Percentiles rank a stretch among this genome's conserved stretches.
These are phyloP conservation scores for Plasmodium ovale DNA, from an alignment of 169 alveolate species.

Conservation along the genomic window DNA sequence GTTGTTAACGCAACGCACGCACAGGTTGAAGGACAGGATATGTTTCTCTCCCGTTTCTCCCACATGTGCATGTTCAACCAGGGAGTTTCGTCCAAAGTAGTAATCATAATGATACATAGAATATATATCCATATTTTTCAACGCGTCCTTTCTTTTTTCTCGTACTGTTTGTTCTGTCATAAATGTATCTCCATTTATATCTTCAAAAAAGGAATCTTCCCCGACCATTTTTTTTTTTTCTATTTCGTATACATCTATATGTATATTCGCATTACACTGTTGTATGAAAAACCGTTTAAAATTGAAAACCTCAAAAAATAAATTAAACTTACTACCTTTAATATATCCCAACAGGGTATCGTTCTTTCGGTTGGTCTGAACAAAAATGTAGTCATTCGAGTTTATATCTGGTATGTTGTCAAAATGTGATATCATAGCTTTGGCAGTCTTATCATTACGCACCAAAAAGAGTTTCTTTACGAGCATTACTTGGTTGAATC, in stretches of 20 bases:
- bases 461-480: constrained; percentile 36
- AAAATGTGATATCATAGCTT: constrained; percentile 11
- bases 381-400: constrained; percentile 49
- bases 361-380: constrained; percentile 62
- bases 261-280: constrained; percentile 18
- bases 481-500: constrained; percentile 43
- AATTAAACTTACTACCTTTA: constrained; percentile 51
- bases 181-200: constrained; percentile 5
- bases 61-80: neutral
- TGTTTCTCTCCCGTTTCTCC: neutral
- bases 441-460: constrained; percentile 10
- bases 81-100: constrained; percentile 36
- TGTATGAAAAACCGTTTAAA: constrained; percentile 28
- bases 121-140: constrained; percentile 1
- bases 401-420: constrained; percentile 44
- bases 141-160: constrained; percentile 23
- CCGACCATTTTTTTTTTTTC: neutral
- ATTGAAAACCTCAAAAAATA: constrained; percentile 59
- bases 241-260: constrained; percentile 20
- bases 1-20: constrained; percentile 20
- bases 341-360: constrained; percentile 63
- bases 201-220: neutral
- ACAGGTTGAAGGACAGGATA: constrained; percentile 7
- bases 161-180: constrained; percentile 32
- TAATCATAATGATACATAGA: constrained; percentile 39